A percentile compares a stretch with the other conserved stretches of the same genome.
Conservation (phyloP, 2,329 filamentous ascomycete genomes). For the Ustilaginoidea virens region DNA sequence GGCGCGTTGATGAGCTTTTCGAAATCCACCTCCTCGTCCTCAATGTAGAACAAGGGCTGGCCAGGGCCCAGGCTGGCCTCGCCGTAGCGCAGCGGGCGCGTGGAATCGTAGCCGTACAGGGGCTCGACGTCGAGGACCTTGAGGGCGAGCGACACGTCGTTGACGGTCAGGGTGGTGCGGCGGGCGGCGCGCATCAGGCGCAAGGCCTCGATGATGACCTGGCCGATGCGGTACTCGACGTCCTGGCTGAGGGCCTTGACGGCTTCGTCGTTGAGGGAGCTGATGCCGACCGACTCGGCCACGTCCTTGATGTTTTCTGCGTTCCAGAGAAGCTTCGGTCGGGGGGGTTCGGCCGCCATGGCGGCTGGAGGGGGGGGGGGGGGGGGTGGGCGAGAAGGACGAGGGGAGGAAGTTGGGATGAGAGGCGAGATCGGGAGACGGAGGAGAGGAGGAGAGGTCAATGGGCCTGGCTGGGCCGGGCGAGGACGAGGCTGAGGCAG, state of each 20-base stretch:
- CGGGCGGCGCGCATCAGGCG: slow-evolving; percentile 91
- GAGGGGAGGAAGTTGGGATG: too few relatives aligned
- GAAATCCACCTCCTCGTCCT: slow-evolving; percentile 97
- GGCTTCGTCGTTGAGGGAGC: slow-evolving; percentile 67
- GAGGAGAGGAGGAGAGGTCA: too few relatives aligned
- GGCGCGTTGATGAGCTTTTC: slow-evolving; percentile 97
- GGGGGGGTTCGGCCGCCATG: slow-evolving; percentile 26
- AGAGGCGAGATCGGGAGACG: too few relatives aligned
- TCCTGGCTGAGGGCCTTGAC: slow-evolving; percentile 80
- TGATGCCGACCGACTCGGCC: slow-evolving; percentile 86
- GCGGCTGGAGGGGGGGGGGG: background rate
- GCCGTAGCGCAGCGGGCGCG: slow-evolving; percentile 74
- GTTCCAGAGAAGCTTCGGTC: slow-evolving; percentile 66
- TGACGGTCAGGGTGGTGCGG: slow-evolving; percentile 73
- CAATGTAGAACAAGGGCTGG: slow-evolving; percentile 90
- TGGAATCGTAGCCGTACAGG: slow-evolving; percentile 90
- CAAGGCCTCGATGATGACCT: slow-evolving; percentile 84
- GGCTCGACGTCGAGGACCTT: slow-evolving; percentile 84
- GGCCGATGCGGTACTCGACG: slow-evolving; percentile 86
- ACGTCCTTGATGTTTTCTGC: slow-evolving; percentile 91
- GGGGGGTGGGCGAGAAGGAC: too few relatives aligned
- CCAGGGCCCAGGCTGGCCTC: slow-evolving; percentile 88
- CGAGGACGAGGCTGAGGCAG: too few relatives aligned
- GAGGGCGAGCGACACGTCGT: slow-evolving; percentile 78
- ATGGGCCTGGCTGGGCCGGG: too few relatives aligned